phyloP scores from a whole-genome alignment of 108 stramenopile genomes.

The Mediolabrus comicus region DNA sequence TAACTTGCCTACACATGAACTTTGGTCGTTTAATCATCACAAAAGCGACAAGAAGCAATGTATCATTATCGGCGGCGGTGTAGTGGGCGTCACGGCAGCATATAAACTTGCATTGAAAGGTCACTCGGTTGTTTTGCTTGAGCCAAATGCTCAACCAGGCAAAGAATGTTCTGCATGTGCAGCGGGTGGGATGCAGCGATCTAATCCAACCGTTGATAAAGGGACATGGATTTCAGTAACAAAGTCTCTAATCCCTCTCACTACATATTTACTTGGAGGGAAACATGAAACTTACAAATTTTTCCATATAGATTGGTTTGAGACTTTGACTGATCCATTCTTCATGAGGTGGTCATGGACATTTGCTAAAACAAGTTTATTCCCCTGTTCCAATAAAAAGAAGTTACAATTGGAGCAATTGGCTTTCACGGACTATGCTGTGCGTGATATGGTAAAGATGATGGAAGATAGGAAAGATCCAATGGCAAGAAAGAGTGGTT shows the following conservation, averaged over 20 bases:
- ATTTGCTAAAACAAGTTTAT: constrained; percentile 37
- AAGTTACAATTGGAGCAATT: constrained; percentile 26
- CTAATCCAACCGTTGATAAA: constrained; percentile 39
- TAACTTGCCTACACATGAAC: not conserved
- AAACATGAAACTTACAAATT: constrained; percentile 16
- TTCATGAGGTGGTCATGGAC: constrained; percentile 30
- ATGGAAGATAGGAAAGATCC: constrained; percentile 24
- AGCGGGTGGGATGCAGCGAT: constrained; percentile 35
- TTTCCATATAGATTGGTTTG: constrained; percentile 30
- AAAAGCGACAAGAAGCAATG: constrained; percentile 18
- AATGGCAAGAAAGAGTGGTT: constrained; percentile 17
- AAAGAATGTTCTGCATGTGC: constrained; percentile 13
- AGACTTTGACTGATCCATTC: constrained; percentile 32
- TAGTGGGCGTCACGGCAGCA: constrained; percentile 40
- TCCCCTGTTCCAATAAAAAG: constrained; percentile 21
- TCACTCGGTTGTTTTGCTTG: constrained; percentile 27
- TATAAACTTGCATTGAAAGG: constrained; percentile 34
- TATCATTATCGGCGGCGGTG: constrained; percentile 43
- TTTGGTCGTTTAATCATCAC: not conserved
- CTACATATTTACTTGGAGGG: not conserved
- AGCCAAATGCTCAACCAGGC: constrained; percentile 14
- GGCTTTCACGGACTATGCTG: constrained; percentile 39
- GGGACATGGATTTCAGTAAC: constrained; percentile 36
- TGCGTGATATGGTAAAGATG: constrained; percentile 34
- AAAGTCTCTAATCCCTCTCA: constrained; percentile 9